Conservation (phyloP, 169 alveolate species). For the Perkinsus marinus region DNA sequence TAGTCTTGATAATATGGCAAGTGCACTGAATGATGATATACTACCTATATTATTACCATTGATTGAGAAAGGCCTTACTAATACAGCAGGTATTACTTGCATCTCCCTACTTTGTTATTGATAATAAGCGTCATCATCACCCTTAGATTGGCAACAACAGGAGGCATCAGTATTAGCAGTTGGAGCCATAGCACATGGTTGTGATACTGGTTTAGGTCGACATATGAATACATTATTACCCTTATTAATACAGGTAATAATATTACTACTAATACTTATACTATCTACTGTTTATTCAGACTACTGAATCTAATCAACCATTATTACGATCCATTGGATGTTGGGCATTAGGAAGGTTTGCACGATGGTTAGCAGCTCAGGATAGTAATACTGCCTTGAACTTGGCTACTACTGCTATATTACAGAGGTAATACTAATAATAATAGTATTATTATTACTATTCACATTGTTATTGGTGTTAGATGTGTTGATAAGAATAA, state of each 20-base stretch:
- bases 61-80: constrained; percentile 2
- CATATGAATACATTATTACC: not conserved
- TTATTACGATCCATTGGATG: constrained; percentile 19
- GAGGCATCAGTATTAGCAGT: constrained; percentile 22
- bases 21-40: constrained; percentile 16
- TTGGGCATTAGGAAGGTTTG: constrained; percentile 26
- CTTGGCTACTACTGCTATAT: not conserved
- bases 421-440: not conserved
- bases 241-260: not conserved
- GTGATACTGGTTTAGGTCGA: constrained; percentile 15
- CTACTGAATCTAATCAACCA: not conserved
- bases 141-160: constrained; percentile 16
- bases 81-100: constrained; percentile 17
- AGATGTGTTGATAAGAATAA: constrained; percentile 18
- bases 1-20: constrained; percentile 14
- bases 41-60: constrained; percentile 11
- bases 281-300: too few species aligned
- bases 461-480: not conserved
- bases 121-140: too few species aligned
- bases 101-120: too few species aligned
- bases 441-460: not conserved
- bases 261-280: too few species aligned
- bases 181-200: constrained; percentile 30
- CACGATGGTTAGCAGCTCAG: constrained; percentile 11
- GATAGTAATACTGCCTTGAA: not conserved